Evolutionary conservation across 1,284 basidiomycete species (phyloP), one percentile per base, ranked within the genome.

Genomic region (Cryptococcus jaspeensis): DNA sequence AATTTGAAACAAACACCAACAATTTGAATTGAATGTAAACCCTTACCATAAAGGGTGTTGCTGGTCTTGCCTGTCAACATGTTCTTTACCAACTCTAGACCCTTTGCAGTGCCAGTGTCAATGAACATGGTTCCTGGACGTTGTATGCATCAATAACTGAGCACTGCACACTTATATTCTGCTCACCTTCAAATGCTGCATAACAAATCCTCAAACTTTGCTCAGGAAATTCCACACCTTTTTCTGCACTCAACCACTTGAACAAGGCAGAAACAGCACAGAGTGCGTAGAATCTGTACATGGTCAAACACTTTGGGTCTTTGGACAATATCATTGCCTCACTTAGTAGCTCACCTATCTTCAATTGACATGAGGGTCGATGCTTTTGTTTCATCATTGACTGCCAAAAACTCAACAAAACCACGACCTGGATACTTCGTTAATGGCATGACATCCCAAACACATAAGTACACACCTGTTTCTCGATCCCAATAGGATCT

Each of bases 1-100:
- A n/a, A n/a, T n/a, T n/a, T n/a, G n/a, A n/a, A n/a, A n/a, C n/a
- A n/a, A n/a, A n/a, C n/a, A n/a, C n/a, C n/a, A n/a, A n/a, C n/a
- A n/a, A n/a, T n/a, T n/a, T n/a, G 18, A 6, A 16, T 37, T 48
- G 39, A 16, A 18, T 38, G 3, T 16, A 23, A 13, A 23, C 20
- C 60, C 81, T 46, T 72, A 92, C 92, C 89, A 84, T 76, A 89
- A 84, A 43, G 90, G 70, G 12, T 89, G 85, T 78, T 88, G 82
- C 16, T 68, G 0, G 84, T 87, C 68, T 85, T 89, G 65, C 83
- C 83, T 42, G 79, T 80, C 1, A 84, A 72, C 67, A 84, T 82
- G 71, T 92, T 96, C 13, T 81, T 84, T 3, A 93, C 87, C 1
- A 98, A 81, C 74, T 98, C 94, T 2, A 98, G 81, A 70, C 93